Percentiles rank a stretch among this genome's conserved stretches.
Conservation (phyloP, 2,329 filamentous ascomycete species). For the Fusarium sp. region DNA sequence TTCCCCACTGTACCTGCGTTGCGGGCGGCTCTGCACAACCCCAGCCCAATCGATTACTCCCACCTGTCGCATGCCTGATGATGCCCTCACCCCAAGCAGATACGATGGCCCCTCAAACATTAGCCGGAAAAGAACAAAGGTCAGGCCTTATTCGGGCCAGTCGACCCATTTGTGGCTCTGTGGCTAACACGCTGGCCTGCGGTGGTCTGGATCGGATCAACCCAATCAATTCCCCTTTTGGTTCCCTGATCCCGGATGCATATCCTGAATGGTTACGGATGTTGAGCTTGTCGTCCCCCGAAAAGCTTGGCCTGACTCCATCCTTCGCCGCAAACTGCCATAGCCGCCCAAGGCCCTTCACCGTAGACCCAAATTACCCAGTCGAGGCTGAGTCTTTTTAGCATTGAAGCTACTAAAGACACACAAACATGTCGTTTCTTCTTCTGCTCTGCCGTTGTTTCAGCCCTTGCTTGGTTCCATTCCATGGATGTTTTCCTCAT, state of each 20-base stretch:
- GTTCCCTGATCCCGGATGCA: conserved; percentile 4
- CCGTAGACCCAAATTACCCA: conserved; percentile 1
- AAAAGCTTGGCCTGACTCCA: conserved; percentile 21
- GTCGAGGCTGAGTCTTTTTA: conserved; percentile 21
- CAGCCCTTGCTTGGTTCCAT: not conserved
- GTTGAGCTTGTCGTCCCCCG: conserved; percentile 15
- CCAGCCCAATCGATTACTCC: conserved; percentile 21
- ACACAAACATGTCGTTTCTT: conserved; percentile 19
- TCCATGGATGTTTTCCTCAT: not conserved
- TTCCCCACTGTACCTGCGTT: conserved; percentile 37
- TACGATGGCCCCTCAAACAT: not conserved
- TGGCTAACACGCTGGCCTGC: not conserved
- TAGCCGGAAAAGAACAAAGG: not conserved
- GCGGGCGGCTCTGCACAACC: conserved; percentile 13
- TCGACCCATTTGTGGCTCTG: conserved; percentile 20
- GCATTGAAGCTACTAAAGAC: conserved; percentile 22
- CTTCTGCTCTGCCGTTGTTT: conserved; percentile 6
- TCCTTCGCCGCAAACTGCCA: conserved; percentile 3
- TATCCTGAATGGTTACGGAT: not conserved
- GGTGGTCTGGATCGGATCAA: conserved; percentile 31
- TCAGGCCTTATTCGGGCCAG: conserved; percentile 17
- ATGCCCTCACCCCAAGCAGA: conserved; percentile 27
- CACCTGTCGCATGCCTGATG: conserved; percentile 16
- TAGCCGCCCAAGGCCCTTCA: conserved; percentile 26
- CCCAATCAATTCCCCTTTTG: conserved; percentile 29